Percentiles rank a stretch among this genome's conserved stretches.
Evolutionary conservation across 495 filamentous ascomycete genomes (phyloP).

Genomic region (Aspergillus baeticus): DNA sequence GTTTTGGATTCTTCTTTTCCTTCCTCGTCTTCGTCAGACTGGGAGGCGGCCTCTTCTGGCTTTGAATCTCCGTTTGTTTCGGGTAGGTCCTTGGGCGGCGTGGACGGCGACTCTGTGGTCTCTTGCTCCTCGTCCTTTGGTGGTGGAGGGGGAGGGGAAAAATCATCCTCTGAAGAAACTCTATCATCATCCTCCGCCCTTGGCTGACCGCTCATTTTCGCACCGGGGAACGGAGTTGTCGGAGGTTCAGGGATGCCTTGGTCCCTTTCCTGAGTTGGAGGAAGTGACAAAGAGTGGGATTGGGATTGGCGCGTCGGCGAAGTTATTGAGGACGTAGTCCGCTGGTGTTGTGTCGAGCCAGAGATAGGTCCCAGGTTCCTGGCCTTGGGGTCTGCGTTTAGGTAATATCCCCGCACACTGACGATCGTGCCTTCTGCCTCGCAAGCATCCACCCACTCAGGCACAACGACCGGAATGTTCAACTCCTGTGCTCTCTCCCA

Average conservation of each 20-base stretch:
- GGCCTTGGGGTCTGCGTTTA: constrained; percentile 77
- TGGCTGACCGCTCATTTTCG: constrained; percentile 31
- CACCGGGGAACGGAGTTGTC: constrained; percentile 44
- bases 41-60: neutral
- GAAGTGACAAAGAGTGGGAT: constrained; percentile 24
- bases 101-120: neutral
- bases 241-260: constrained; percentile 35
- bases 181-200: constrained; percentile 28
- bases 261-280: constrained; percentile 22
- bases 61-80: constrained; percentile 6
- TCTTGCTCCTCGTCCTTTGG: constrained; percentile 34
- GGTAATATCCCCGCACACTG: constrained; percentile 91
- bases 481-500: constrained; percentile 98
- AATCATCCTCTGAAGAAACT: constrained; percentile 27
- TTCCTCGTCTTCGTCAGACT: constrained; percentile 9
- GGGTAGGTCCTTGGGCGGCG: neutral
- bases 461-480: constrained; percentile 97
- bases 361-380: constrained; percentile 54
- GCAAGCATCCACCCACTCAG: constrained; percentile 95
- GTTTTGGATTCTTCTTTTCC: neutral
- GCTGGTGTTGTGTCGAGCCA: constrained; percentile 38
- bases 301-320: constrained; percentile 13
- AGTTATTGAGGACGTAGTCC: constrained; percentile 35
- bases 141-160: constrained; percentile 30
- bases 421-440: constrained; percentile 91